Percentiles rank a stretch among this genome's conserved stretches.
These are phyloP conservation scores for Musa schizocarpa DNA, from an alignment of 176 grass and related monocot species.

Conservation along the genomic window DNA sequence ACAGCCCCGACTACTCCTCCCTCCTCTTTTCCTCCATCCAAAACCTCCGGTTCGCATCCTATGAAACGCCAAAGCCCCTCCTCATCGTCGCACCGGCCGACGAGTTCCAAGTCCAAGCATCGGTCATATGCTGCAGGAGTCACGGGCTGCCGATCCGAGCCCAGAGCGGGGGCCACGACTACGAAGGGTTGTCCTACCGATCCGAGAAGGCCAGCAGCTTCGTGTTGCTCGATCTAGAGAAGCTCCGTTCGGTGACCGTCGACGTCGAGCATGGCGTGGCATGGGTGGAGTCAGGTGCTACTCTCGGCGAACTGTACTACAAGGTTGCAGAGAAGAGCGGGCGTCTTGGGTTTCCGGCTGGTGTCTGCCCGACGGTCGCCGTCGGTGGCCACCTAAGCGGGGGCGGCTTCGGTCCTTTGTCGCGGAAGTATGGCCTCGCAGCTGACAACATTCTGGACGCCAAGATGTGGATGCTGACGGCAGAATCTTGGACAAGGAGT, in stretches of 20 bases:
- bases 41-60: slow-evolving; percentile 33
- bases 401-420: slow-evolving; percentile 43
- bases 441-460: slow-evolving; percentile 11
- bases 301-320: slow-evolving; percentile 57
- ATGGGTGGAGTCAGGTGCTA: slow-evolving; percentile 52
- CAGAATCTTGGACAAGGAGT: neutral
- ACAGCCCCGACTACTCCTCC: slow-evolving; percentile 22
- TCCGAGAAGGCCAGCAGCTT: slow-evolving; percentile 28
- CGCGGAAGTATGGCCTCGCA: slow-evolving; percentile 18
- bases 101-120: slow-evolving; percentile 38
- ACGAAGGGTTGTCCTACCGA: slow-evolving; percentile 68
- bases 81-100: slow-evolving; percentile 37
- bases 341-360: slow-evolving; percentile 31
- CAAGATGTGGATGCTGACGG: neutral
- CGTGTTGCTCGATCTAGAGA: slow-evolving; percentile 26
- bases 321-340: slow-evolving; percentile 13
- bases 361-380: slow-evolving; percentile 47
- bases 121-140: slow-evolving; percentile 34
- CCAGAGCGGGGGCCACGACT: slow-evolving; percentile 67
- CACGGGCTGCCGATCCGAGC: slow-evolving; percentile 33
- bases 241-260: neutral
- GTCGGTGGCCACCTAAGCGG: slow-evolving; percentile 54
- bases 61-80: slow-evolving; percentile 38
- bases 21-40: slow-evolving; percentile 43
- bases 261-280: slow-evolving; percentile 12